Evolutionary conservation across 768 basidiomycete genomes (phyloP).

Genomic region (Mycena pura): DNA sequence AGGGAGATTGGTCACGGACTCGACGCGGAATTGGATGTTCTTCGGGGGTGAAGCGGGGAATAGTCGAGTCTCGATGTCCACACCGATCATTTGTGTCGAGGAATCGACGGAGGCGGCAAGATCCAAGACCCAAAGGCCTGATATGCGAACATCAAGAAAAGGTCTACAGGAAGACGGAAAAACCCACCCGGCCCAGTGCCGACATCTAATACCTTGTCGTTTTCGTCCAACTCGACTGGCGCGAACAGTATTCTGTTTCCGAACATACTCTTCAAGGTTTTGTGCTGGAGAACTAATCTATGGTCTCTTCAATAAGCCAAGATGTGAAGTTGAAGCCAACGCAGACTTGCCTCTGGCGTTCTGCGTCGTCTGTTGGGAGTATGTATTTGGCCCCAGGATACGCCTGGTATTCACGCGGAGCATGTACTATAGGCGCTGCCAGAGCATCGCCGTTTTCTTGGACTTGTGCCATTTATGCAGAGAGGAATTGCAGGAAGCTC

Average conservation of each 20-base stretch:
- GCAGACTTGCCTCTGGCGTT: too few relatives aligned
- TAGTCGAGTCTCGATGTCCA: conserved; percentile 18
- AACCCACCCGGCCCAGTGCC: conserved; percentile 18
- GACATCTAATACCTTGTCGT: conserved; percentile 15
- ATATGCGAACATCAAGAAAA: neutral
- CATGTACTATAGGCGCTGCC: too few relatives aligned
- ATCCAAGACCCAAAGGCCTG: conserved; percentile 15
- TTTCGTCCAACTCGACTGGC: neutral
- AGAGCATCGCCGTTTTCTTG: too few relatives aligned
- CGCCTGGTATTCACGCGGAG: too few relatives aligned
- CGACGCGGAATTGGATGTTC: conserved; percentile 8
- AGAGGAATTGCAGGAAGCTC: too few relatives aligned
- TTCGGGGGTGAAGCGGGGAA: conserved; percentile 12
- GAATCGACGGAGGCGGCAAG: conserved; percentile 15
- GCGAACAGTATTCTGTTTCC: conserved; percentile 8
- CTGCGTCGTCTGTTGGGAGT: too few relatives aligned
- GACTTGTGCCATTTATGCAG: too few relatives aligned
- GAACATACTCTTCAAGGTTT: conserved; percentile 9
- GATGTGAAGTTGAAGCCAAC: too few relatives aligned
- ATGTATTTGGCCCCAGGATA: too few relatives aligned
- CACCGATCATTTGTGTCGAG: conserved; percentile 14
- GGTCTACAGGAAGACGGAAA: neutral
- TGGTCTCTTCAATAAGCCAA: neutral
- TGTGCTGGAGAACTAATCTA: conserved; percentile 21
- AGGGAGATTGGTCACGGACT: conserved; percentile 13